A percentile compares a stretch with the other conserved stretches of the same genome.
Conservation (phyloP, 345 rosid species). For the Camelina hispida region DNA sequence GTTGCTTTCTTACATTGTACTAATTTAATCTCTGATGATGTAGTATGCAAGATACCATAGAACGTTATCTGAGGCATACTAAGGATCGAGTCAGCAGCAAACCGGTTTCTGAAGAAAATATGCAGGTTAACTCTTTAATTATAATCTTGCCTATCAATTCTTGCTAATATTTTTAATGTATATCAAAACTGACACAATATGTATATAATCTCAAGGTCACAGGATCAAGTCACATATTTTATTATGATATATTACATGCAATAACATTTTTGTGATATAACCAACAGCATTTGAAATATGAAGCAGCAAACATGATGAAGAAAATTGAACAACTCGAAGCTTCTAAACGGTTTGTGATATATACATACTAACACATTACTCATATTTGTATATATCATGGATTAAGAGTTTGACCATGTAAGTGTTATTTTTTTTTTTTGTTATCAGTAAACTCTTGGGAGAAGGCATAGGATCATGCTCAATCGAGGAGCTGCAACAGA, state of each 20-base stretch:
- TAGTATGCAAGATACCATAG: slow-evolving; percentile 61
- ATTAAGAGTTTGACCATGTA: neutral
- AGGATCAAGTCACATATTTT: slow-evolving; percentile 15
- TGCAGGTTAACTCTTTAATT: slow-evolving; percentile 46
- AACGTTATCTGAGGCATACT: slow-evolving; percentile 55
- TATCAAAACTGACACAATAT: neutral
- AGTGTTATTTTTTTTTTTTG: neutral
- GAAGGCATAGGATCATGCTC: slow-evolving; percentile 59
- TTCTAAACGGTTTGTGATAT: slow-evolving; percentile 60
- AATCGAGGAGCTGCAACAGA: slow-evolving; percentile 62
- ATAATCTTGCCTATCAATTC: slow-evolving; percentile 3
- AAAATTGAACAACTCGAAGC: slow-evolving; percentile 81
- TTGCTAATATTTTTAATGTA: neutral
- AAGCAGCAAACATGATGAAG: slow-evolving; percentile 73
- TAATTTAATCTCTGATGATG: slow-evolving; percentile 9
- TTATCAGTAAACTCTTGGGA: slow-evolving; percentile 61
- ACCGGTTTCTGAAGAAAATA: slow-evolving; percentile 50
- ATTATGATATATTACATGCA: slow-evolving; percentile 32
- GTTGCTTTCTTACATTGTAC: neutral
- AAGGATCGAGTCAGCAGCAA: slow-evolving; percentile 49
- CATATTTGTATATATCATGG: slow-evolving; percentile 10
- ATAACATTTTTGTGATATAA: slow-evolving; percentile 40
- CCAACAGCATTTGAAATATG: slow-evolving; percentile 74
- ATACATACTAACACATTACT: neutral
- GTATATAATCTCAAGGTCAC: slow-evolving; percentile 5